Conservation (phyloP, 1,284 basidiomycete genomes). For the Irpex sp. region DNA sequence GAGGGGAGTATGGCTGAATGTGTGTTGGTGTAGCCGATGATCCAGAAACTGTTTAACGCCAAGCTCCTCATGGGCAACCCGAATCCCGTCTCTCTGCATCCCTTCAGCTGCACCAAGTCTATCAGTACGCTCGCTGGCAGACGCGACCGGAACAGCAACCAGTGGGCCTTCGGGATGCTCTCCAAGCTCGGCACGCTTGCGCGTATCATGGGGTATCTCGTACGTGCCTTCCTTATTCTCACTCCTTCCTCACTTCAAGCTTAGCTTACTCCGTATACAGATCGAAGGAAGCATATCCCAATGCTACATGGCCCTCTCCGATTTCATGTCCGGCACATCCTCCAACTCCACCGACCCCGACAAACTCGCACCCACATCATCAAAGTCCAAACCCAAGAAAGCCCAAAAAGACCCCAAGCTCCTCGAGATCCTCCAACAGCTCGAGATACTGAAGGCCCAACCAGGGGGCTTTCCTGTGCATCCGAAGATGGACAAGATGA, state of each 20-base stretch:
- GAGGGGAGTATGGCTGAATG: no score
- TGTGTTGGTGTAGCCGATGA: constrained; percentile 28
- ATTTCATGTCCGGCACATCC: constrained; percentile 30
- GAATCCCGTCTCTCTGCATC: constrained; percentile 49
- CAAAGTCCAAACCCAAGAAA: constrained; percentile 37
- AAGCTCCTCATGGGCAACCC: constrained; percentile 28
- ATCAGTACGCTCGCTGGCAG: constrained; percentile 34
- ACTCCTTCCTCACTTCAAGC: no score
- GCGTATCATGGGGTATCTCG: constrained; percentile 79
- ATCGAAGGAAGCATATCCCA: constrained; percentile 80
- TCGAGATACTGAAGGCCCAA: constrained; percentile 50
- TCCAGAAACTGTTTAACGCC: constrained; percentile 25
- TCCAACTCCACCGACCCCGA: constrained; percentile 25
- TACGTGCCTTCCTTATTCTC: constrained; percentile 32
- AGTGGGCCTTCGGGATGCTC: constrained; percentile 21
- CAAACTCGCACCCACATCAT: constrained; percentile 29
- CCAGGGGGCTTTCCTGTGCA: constrained; percentile 61
- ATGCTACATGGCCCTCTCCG: constrained; percentile 65
- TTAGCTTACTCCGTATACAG: constrained; percentile 38
- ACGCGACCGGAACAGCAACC: constrained; percentile 20
- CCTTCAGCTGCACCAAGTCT: constrained; percentile 46
- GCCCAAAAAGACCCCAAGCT: constrained; percentile 58
- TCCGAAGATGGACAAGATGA: constrained; percentile 91
- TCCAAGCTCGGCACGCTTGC: constrained; percentile 46
- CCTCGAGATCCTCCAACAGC: constrained; percentile 57